phyloP scores from a whole-genome alignment of 768 basidiomycete species.

The Sporobolomyces roseus region DNA sequence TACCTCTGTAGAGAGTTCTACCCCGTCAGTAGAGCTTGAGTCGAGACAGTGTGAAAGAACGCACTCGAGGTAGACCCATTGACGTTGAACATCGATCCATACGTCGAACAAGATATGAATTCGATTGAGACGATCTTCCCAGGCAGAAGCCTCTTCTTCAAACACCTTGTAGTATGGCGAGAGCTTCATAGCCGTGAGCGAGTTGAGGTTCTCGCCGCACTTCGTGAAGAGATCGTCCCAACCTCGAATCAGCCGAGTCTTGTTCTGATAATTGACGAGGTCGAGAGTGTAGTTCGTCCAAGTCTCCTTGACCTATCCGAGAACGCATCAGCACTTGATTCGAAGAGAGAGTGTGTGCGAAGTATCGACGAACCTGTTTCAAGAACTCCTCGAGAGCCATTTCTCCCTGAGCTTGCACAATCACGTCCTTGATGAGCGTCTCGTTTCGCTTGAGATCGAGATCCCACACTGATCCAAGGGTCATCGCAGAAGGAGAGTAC shows the following conservation, averaged over 20 bases:
- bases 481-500: conserved; percentile 80
- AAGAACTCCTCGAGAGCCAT: conserved; percentile 50
- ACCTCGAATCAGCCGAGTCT: conserved; percentile 83
- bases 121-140: conserved; percentile 58
- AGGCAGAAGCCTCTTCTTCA: conserved; percentile 50
- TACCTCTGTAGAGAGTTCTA: conserved; percentile 56
- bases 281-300: conserved; percentile 96
- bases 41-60: not conserved
- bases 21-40: not conserved
- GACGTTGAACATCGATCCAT: conserved; percentile 98
- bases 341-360: not conserved
- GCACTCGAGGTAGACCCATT: conserved; percentile 95
- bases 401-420: conserved; percentile 97
- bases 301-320: conserved; percentile 82
- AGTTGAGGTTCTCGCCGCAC: conserved; percentile 95
- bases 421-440: conserved; percentile 82
- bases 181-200: conserved; percentile 90
- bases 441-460: conserved; percentile 94
- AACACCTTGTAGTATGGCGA: conserved; percentile 96
- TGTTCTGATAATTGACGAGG: conserved; percentile 96
- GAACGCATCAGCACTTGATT: too few species aligned
- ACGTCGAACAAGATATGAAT: conserved; percentile 97
- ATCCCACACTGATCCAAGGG: conserved; percentile 92
- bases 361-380: conserved; percentile 53
- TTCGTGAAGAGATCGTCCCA: conserved; percentile 59